These are phyloP conservation scores for Aspergillus felis DNA, from an alignment of 2,329 filamentous ascomycete genomes.

Conservation along the genomic window DNA sequence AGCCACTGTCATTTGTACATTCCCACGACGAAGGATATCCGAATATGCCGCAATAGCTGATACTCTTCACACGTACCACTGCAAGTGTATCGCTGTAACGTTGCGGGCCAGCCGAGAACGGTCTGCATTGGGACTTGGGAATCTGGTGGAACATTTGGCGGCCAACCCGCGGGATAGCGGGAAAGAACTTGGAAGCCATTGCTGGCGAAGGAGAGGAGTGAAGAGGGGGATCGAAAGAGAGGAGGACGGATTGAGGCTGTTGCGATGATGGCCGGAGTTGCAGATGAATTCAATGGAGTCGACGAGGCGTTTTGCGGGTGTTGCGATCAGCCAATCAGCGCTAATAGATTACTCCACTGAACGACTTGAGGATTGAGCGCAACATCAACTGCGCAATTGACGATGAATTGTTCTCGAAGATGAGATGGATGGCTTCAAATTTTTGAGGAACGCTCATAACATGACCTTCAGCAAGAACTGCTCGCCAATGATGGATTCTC, in stretches of 20 bases:
- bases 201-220: slow-evolving; percentile 17
- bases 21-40: not conserved
- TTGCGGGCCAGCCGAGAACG: slow-evolving; percentile 65
- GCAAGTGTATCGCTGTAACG: slow-evolving; percentile 68
- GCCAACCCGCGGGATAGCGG: slow-evolving; percentile 67
- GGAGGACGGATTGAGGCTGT: not conserved
- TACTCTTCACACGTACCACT: slow-evolving; percentile 54
- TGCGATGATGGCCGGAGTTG: slow-evolving; percentile 6
- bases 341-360: slow-evolving; percentile 28
- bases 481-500: not conserved
- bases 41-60: slow-evolving; percentile 4
- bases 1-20: slow-evolving; percentile 1
- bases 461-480: not conserved
- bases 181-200: slow-evolving; percentile 83
- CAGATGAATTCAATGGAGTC: slow-evolving; percentile 22
- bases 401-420: not conserved
- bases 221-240: slow-evolving; percentile 12
- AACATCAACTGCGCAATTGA: not conserved
- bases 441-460: not conserved
- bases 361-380: not conserved
- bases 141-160: slow-evolving; percentile 61
- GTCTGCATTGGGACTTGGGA: slow-evolving; percentile 64
- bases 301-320: slow-evolving; percentile 33
- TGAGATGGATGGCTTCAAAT: not conserved
- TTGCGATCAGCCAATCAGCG: slow-evolving; percentile 31